Base-by-base conservation (phyloP, 768 basidiomycete species). In the Boletus sp. region DNA sequence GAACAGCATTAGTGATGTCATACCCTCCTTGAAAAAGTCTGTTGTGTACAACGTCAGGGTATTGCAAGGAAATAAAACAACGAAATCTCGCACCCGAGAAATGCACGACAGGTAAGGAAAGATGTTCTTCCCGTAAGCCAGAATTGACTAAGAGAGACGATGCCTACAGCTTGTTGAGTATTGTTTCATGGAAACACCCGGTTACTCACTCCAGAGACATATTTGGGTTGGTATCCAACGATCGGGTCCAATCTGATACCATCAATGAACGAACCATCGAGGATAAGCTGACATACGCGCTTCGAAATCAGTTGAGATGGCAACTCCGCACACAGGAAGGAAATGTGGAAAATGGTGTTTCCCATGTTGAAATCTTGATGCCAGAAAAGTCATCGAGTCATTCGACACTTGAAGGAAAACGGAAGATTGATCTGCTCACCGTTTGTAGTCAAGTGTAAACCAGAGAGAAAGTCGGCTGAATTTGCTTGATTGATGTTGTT, bases 291-390 rank as follows among this genome's bases (percentile, higher is more conserved):
- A 64, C 74, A 42, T 40, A 84, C 77, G 13, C 78, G 74, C 66
- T 86, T 86, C 1, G 82, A 83, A 39, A 85, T 68, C 14, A 85
- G 69, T 53, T 85, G 83, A 11, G 83, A 84, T 8, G 85, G 84
- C 17, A 86, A 65, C 59, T 85, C 84, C 0, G 83, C 82, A 35
- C 65, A 72, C 21, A 83, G 64, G 64, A 83, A 84, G 9, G 79
- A 54, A 2, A 83, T 61, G 21, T 76, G 76, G 59, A 79, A 81
- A 3, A 86, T 54, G 0, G 75, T 79, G 60, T 82, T 85, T 7
- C 83, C 83, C 39, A 75, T 55, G 61, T 83, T 84, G 64, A 75
- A 83, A 52, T 83, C 81, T 82, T 25, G 27, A 46, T 27, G 9
- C 29, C 15, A 25, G 14, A 30, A 30, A 1, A 1, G 19, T 15